phyloP scores from a whole-genome alignment of 768 basidiomycete genomes.

The Amanita molliuscula region DNA sequence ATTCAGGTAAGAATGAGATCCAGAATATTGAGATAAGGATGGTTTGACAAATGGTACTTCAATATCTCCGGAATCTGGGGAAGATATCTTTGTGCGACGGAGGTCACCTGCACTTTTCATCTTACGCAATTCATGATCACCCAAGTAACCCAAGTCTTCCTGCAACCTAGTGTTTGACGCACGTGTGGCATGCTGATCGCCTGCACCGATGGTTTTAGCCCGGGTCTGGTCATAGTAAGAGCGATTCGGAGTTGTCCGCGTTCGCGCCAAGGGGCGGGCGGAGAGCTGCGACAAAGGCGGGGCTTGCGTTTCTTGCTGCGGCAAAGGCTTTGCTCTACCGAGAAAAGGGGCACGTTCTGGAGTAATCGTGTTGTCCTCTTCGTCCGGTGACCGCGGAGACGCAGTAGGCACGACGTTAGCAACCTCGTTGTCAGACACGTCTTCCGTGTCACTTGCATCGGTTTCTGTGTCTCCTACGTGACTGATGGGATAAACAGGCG shows the following conservation, averaged over 20 bases:
- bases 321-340: constrained; percentile 40
- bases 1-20: constrained; percentile 65
- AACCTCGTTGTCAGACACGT: constrained; percentile 47
- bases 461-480: constrained; percentile 34
- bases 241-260: constrained; percentile 68
- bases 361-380: constrained; percentile 70
- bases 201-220: constrained; percentile 17
- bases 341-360: constrained; percentile 48
- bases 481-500: constrained; percentile 44
- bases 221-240: constrained; percentile 36
- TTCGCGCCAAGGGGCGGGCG: constrained; percentile 48
- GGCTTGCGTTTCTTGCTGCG: constrained; percentile 21
- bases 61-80: constrained; percentile 19
- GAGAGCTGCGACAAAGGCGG: constrained; percentile 14
- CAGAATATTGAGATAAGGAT: constrained; percentile 37
- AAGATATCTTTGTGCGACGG: constrained; percentile 32
- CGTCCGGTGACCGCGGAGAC: constrained; percentile 29
- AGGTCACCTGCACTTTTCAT: constrained; percentile 88
- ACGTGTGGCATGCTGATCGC: constrained; percentile 14
- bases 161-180: constrained; percentile 14
- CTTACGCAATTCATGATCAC: constrained; percentile 57
- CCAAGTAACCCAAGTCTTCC: constrained; percentile 31
- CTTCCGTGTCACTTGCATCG: constrained; percentile 41
- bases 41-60: constrained; percentile 22
- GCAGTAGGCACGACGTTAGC: constrained; percentile 27